A percentile compares a stretch with the other conserved stretches of the same genome.
phyloP scores from a whole-genome alignment of 306 rosid species.

The Quercus variabilis region DNA sequence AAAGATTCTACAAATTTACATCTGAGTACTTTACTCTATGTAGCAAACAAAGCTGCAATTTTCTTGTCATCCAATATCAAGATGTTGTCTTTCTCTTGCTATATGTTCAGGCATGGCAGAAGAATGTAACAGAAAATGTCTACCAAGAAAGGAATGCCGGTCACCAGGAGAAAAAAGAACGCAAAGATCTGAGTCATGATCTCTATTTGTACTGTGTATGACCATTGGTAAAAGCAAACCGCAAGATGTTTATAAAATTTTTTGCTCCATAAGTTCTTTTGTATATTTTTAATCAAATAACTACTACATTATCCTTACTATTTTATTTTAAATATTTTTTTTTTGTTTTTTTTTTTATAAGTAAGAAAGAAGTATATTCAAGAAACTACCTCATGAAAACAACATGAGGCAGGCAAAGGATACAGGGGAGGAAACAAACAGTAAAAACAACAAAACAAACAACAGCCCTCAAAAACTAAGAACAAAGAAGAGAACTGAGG shows the following conservation, averaged over 20 bases:
- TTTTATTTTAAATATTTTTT: neutral
- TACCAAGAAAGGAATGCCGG: neutral
- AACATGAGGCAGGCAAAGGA: too few relatives aligned
- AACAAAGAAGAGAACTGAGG: too few relatives aligned
- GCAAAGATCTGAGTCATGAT: too few relatives aligned
- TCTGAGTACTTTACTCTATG: too few relatives aligned
- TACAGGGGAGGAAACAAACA: too few relatives aligned
- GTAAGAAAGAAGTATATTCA: too few relatives aligned
- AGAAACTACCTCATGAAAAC: too few relatives aligned
- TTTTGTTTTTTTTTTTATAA: too few relatives aligned
- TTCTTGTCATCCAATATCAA: neutral
- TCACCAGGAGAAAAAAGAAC: neutral
- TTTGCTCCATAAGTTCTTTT: neutral
- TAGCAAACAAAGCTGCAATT: neutral
- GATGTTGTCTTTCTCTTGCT: neutral
- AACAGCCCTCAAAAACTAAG: too few relatives aligned
- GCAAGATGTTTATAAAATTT: neutral
- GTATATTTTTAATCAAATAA: neutral
- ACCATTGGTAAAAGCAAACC: neutral
- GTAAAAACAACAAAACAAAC: too few relatives aligned
- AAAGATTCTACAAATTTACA: neutral
- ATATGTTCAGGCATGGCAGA: conserved; percentile 41
- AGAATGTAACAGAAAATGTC: conserved; percentile 18
- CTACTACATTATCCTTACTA: neutral
- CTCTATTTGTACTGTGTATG: neutral